These are phyloP conservation scores for Entomortierella lignicola DNA, from an alignment of 192 early-diverging fungal genomes.

Conservation along the genomic window DNA sequence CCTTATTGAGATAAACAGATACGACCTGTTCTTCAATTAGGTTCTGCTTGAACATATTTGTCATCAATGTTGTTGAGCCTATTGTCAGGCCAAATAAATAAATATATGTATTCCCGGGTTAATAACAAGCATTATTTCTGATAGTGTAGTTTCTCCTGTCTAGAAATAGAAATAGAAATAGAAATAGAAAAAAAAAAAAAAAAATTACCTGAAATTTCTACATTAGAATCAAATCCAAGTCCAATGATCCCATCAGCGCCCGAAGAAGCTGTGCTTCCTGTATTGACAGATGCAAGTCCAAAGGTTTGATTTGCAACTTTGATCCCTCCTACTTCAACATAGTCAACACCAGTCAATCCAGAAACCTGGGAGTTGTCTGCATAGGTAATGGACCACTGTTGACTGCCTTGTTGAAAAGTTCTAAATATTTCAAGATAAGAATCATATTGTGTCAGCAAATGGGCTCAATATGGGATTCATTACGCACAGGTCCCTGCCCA, in stretches of 20 bases:
- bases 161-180: too few relatives aligned
- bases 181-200: not conserved
- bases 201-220: constrained; percentile 54
- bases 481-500: not conserved
- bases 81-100: not conserved
- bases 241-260: constrained; percentile 71
- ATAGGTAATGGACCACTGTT: constrained; percentile 59
- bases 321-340: constrained; percentile 56
- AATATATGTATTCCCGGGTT: too few relatives aligned
- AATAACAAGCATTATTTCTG: too few relatives aligned
- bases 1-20: constrained; percentile 89
- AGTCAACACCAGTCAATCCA: constrained; percentile 62
- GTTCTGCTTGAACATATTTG: constrained; percentile 50
- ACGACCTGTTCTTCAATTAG: constrained; percentile 88
- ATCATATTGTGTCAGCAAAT: too few relatives aligned
- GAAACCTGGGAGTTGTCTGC: constrained; percentile 61
- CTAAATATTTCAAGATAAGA: not conserved
- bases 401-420: not conserved
- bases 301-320: constrained; percentile 55
- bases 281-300: constrained; percentile 61
- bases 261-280: constrained; percentile 56
- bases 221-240: constrained; percentile 62
- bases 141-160: too few relatives aligned
- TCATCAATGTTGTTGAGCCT: constrained; percentile 50
- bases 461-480: not conserved